These are phyloP conservation scores for Theileria sp. DNA, from an alignment of 169 alveolate species.

Conservation along the genomic window DNA sequence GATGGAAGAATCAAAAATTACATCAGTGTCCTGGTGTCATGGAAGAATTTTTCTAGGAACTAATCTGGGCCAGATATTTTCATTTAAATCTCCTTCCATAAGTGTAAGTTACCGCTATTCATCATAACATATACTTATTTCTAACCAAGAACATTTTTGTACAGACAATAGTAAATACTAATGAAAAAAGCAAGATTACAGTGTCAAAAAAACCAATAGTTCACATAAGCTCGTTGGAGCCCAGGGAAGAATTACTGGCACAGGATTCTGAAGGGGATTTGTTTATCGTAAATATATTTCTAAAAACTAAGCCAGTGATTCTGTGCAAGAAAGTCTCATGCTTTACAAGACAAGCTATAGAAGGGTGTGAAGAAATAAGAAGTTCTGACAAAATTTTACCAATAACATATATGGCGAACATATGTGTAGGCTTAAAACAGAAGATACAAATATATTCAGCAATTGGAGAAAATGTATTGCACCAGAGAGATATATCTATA, in stretches of 20 bases:
- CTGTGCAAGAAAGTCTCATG: slow-evolving; percentile 41
- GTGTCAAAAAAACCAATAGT: slow-evolving; percentile 38
- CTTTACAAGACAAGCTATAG: slow-evolving; percentile 39
- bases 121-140: neutral
- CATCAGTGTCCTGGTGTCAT: slow-evolving; percentile 58
- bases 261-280: slow-evolving; percentile 57
- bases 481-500: slow-evolving; percentile 29
- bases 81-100: slow-evolving; percentile 47
- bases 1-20: slow-evolving; percentile 59
- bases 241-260: slow-evolving; percentile 51
- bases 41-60: slow-evolving; percentile 40
- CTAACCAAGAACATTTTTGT: neutral
- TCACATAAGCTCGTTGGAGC: slow-evolving; percentile 53
- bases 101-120: slow-evolving; percentile 25
- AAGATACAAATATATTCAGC: slow-evolving; percentile 48
- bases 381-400: slow-evolving; percentile 11
- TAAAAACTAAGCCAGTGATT: slow-evolving; percentile 28
- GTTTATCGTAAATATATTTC: slow-evolving; percentile 33
- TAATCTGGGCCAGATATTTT: slow-evolving; percentile 41
- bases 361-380: neutral
- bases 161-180: slow-evolving; percentile 57
- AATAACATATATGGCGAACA: slow-evolving; percentile 19
- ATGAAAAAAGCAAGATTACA: slow-evolving; percentile 25
- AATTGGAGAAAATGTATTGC: slow-evolving; percentile 33
- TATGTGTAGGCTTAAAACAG: slow-evolving; percentile 48